Evolutionary conservation across 352 stramenopile genomes (phyloP), one percentile per base, ranked within the genome.

Genomic region (Blastocystis sp.): DNA sequence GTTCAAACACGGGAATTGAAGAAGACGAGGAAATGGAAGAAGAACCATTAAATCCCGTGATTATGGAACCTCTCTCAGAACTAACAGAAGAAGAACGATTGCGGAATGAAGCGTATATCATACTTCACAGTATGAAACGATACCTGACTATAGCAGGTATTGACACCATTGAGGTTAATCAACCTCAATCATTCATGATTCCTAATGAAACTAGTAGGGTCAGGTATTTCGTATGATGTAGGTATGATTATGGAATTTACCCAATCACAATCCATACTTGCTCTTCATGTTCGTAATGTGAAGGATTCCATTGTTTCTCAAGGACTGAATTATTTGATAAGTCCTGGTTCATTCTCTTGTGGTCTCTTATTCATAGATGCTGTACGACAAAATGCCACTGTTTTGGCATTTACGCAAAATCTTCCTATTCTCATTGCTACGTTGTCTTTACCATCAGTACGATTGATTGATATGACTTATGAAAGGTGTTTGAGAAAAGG

Each of bases 1-100:
- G 51, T n/a, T 58, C 51, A n/a, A 58, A 58, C n/a, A n/a, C n/a
- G n/a, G 51, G 51, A 58, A n/a, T 58, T n/a, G n/a, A 58, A 58
- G n/a, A n/a, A 16, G n/a, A n/a, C 16, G 16, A 16, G 51, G 51
- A 58, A 58, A 58, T 58, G 51, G 51, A 58, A 16, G n/a, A n/a
- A 16, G 51, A 58, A 58, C n/a, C 51, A n/a, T n/a, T n/a, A n/a
- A n/a, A 16, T 58, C 51, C 16, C 16, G n/a, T n/a, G 51, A n/a
- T 58, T 58, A 16, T 58, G 16, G 16, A n/a, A 58, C n/a, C n/a
- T n/a, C 51, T n/a, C 51, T 58, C n/a, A n/a, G 16, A n/a, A 16
- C 51, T n/a, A n/a, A 58, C 16, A 16, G n/a, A 58, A 58, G 51
- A 16, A 58, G n/a, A 58, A n/a, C n/a, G 16, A n/a, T 58, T 16